Evolutionary conservation across 2,329 filamentous ascomycete genomes (phyloP).

Genomic region (Didymella segeticola): DNA sequence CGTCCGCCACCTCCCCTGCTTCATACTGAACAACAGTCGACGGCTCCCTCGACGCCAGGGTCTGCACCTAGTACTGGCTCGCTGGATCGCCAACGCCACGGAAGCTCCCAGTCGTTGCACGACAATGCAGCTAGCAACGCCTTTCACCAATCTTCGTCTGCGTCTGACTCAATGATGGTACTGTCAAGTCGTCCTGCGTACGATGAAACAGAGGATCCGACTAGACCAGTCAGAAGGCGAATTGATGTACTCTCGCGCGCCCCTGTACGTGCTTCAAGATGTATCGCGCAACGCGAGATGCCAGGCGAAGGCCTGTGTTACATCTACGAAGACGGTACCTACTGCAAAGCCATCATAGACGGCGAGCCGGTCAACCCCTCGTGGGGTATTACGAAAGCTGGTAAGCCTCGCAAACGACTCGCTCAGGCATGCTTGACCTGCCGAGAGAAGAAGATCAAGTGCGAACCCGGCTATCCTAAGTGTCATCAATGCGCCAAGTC

Average conservation of each 20-base stretch:
- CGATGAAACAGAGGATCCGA: slow-evolving; percentile 41
- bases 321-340: slow-evolving; percentile 83
- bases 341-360: slow-evolving; percentile 83
- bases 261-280: slow-evolving; percentile 43
- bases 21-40: slow-evolving; percentile 30
- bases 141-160: slow-evolving; percentile 35
- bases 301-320: slow-evolving; percentile 83
- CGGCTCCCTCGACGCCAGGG: slow-evolving; percentile 31
- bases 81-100: slow-evolving; percentile 33
- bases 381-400: slow-evolving; percentile 93
- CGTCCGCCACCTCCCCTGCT: slow-evolving; percentile 29
- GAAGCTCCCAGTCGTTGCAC: slow-evolving; percentile 31
- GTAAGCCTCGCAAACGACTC: slow-evolving; percentile 87
- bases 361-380: slow-evolving; percentile 87
- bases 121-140: slow-evolving; percentile 27
- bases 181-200: slow-evolving; percentile 27
- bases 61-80: slow-evolving; percentile 29
- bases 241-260: slow-evolving; percentile 43
- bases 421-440: slow-evolving; percentile 94
- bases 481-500: slow-evolving; percentile 94
- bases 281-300: slow-evolving; percentile 60
- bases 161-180: slow-evolving; percentile 30
- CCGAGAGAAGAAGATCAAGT: slow-evolving; percentile 97
- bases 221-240: slow-evolving; percentile 42
- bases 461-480: slow-evolving; percentile 84